Evolutionary conservation across 495 filamentous ascomycete species (phyloP), one percentile per base, ranked within the genome.

Genomic region (Mytilinidion resinicola): DNA sequence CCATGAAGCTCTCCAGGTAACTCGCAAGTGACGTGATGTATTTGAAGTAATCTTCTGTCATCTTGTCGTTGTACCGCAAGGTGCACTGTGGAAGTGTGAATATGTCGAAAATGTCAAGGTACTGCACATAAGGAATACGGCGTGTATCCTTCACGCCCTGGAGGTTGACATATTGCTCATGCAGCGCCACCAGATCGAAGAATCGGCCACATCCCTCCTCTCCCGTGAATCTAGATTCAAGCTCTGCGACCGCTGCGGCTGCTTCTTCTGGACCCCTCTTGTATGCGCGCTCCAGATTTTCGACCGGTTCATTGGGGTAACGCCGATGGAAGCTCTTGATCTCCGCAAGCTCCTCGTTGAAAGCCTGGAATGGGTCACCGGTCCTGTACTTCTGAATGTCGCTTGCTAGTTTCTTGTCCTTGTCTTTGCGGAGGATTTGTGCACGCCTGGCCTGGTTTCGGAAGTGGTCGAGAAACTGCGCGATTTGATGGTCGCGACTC

Each of bases 281-380:
- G 73, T 98, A 97, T 57, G 91, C 89, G 56, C 84, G 80, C 74
- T 98, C 93, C 11, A 96, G 82, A 67, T 97, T 96, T 70, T 97
- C 95, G 30, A 95, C 88, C 2, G 87, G 91, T 67, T 96, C 90
- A 70, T 95, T 95, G 0, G 91, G 95, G 61, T 98, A 96, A 59
- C 85, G 84, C 51, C 86, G 82, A 73, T 96, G 90, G 66, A 91
- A 95, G 47, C 87, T 83, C 63, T 89, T 95, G 68, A 95, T 88
- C 1, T 82, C 80, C 53, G 78, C 72, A 5, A 96, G 73, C 65
- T 95, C 89, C 56, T 85, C 88, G 74, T 95, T 91, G 73, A 98
- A 97, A 62, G 89, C 86, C 46, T 95, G 90, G 64, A 95, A 92
- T 1, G 89, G 83, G 60, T 98, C 93, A 56, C 91, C 91, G 0